These are phyloP conservation scores for Paxillus ammoniavirescens DNA, from an alignment of 768 basidiomycete genomes.

Conservation along the genomic window DNA sequence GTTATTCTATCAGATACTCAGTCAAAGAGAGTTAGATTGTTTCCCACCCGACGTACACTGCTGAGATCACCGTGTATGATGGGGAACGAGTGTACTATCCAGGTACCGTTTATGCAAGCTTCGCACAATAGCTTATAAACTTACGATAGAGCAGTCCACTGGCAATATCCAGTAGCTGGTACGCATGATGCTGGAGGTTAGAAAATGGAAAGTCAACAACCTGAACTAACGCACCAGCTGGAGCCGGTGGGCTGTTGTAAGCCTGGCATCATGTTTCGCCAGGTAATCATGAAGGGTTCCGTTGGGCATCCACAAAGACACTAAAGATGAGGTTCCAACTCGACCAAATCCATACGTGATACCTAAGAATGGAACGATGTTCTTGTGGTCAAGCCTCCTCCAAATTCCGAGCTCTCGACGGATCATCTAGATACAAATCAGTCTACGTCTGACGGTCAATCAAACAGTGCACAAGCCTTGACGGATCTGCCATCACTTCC, in stretches of 20 bases:
- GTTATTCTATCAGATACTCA: slow-evolving; percentile 12
- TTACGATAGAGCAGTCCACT: slow-evolving; percentile 15
- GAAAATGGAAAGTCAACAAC: slow-evolving; percentile 15
- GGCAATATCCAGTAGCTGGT: slow-evolving; percentile 12
- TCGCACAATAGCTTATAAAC: neutral
- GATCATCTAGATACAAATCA: slow-evolving; percentile 6
- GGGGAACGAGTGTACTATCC: slow-evolving; percentile 13
- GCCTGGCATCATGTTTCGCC: neutral
- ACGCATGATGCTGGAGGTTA: slow-evolving; percentile 11
- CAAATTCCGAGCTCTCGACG: slow-evolving; percentile 21
- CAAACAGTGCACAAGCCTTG: too few species aligned
- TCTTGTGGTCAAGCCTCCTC: slow-evolving; percentile 21
- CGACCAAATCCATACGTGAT: slow-evolving; percentile 26
- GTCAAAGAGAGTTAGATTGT: neutral
- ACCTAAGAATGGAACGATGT: slow-evolving; percentile 30
- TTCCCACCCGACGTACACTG: slow-evolving; percentile 3
- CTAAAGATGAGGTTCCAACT: slow-evolving; percentile 20
- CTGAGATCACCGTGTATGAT: slow-evolving; percentile 21
- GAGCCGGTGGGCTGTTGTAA: slow-evolving; percentile 2
- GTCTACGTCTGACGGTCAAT: too few species aligned
- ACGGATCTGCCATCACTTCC: too few species aligned
- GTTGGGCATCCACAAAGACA: slow-evolving; percentile 32
- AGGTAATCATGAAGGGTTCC: slow-evolving; percentile 22
- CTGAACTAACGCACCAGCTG: slow-evolving; percentile 12
- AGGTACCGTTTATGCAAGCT: neutral